Evolutionary conservation across 2,329 filamentous ascomycete genomes (phyloP).

Genomic region (Alternaria sp.): DNA sequence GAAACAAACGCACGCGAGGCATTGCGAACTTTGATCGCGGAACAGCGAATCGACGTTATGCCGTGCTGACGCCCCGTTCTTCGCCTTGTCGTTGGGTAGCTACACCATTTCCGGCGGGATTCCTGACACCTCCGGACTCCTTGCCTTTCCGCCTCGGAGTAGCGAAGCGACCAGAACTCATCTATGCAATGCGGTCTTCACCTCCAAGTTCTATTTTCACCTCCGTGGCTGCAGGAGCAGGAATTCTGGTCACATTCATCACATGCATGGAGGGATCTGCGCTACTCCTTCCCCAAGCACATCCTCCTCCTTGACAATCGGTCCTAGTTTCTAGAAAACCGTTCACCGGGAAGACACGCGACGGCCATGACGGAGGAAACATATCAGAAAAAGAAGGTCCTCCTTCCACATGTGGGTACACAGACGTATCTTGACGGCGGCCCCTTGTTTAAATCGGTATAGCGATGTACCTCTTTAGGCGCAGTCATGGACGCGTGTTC

Average conservation of each 20-base stretch:
- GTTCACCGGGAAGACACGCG: conserved; percentile 19
- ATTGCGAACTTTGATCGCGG: background rate
- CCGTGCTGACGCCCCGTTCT: conserved; percentile 16
- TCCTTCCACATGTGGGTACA: conserved; percentile 9
- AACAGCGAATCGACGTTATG: conserved; percentile 11
- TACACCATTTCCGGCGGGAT: conserved; percentile 4
- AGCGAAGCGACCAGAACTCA: conserved; percentile 3
- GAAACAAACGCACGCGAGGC: background rate
- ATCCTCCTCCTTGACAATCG: conserved; percentile 15
- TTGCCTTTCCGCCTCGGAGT: conserved; percentile 5
- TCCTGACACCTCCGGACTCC: conserved; percentile 7
- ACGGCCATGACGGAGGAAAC: conserved; percentile 11
- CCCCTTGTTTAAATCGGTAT: conserved; percentile 5
- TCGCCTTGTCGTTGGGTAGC: conserved; percentile 3
- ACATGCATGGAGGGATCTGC: conserved; percentile 7
- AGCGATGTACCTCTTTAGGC: conserved; percentile 2
- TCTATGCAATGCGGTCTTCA: conserved; percentile 7
- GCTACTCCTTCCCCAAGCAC: conserved; percentile 1
- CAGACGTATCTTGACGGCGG: conserved; percentile 1
- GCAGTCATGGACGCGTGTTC: conserved; percentile 12
- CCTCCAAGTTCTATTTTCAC: background rate
- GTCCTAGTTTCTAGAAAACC: conserved; percentile 17
- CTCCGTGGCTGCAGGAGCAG: conserved; percentile 3
- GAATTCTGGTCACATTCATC: background rate
- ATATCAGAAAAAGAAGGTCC: conserved; percentile 16